Evolutionary conservation across 768 basidiomycete species (phyloP).

Genomic region (Chalciporus piperatus): DNA sequence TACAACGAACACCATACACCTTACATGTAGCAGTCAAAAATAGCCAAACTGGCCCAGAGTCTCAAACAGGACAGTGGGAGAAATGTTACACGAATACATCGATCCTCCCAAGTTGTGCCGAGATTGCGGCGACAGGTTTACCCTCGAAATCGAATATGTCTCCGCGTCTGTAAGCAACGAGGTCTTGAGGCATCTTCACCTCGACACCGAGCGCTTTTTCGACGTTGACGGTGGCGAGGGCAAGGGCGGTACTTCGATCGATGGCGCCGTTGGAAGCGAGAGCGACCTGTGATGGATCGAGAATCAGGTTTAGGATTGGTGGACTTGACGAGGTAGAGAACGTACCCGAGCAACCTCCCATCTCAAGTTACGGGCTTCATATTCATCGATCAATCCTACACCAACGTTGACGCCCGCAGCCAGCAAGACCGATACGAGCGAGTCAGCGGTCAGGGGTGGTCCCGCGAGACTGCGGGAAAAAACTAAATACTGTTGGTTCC

Average conservation of each 20-base stretch:
- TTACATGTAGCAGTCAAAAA: too few species aligned
- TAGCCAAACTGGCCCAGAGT: too few species aligned
- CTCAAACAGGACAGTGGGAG: too few species aligned
- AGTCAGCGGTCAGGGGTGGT: slow-evolving; percentile 60
- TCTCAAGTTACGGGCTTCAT: slow-evolving; percentile 33
- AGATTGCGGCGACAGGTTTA: slow-evolving; percentile 40
- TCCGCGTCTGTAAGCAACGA: slow-evolving; percentile 38
- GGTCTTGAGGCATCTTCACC: slow-evolving; percentile 30
- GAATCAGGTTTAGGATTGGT: too few species aligned
- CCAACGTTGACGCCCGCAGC: slow-evolving; percentile 62
- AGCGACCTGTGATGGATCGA: slow-evolving; percentile 30
- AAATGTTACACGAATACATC: neutral
- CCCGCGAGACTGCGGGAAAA: slow-evolving; percentile 53
- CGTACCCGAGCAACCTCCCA: slow-evolving; percentile 40
- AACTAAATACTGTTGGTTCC: too few species aligned
- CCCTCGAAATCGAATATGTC: slow-evolving; percentile 36
- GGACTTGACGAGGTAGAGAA: neutral
- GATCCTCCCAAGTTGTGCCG: slow-evolving; percentile 16
- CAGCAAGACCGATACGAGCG: slow-evolving; percentile 51
- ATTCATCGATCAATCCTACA: slow-evolving; percentile 43
- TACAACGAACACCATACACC: too few species aligned
- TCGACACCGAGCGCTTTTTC: slow-evolving; percentile 41
- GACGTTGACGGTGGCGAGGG: slow-evolving; percentile 39
- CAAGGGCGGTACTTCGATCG: slow-evolving; percentile 33
- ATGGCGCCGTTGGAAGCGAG: slow-evolving; percentile 40